Evolutionary conservation across 192 early-diverging fungal species (phyloP).

Genomic region (Funneliformis geosporum): DNA sequence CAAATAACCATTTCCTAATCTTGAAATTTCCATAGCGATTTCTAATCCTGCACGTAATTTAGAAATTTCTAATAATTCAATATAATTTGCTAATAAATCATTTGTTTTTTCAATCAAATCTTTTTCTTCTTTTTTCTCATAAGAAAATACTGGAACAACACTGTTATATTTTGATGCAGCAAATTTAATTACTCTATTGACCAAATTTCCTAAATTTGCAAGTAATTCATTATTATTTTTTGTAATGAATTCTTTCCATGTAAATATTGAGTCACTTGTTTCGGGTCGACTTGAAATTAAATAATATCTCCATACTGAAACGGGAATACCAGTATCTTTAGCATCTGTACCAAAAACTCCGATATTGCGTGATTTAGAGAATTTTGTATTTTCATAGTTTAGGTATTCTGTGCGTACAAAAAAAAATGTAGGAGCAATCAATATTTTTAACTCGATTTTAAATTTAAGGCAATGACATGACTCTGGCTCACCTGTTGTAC

Average conservation of each 20-base stretch:
- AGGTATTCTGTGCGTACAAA: constrained; percentile 75
- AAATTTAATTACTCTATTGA: constrained; percentile 97
- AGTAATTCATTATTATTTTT: constrained; percentile 97
- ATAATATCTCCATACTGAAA: constrained; percentile 97
- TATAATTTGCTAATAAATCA: constrained; percentile 71
- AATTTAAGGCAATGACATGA: too few species aligned
- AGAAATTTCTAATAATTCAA: constrained; percentile 76
- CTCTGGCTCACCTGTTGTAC: constrained; percentile 75
- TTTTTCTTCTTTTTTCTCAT: constrained; percentile 62
- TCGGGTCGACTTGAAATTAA: constrained; percentile 92
- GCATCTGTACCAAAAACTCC: constrained; percentile 99
- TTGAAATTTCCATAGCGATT: constrained; percentile 91
- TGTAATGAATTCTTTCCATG: constrained; percentile 89
- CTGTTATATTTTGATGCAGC: constrained; percentile 87
- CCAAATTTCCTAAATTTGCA: constrained; percentile 96
- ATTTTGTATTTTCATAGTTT: constrained; percentile 95
- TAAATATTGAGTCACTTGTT: constrained; percentile 85
- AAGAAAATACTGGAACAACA: constrained; percentile 64
- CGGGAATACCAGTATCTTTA: constrained; percentile 82
- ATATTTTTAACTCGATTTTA: background rate
- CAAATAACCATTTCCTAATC: constrained; percentile 91
- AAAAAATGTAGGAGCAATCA: background rate
- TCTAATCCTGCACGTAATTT: constrained; percentile 83
- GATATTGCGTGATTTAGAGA: constrained; percentile 93
- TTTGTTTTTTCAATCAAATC: constrained; percentile 84